Evolutionary conservation across 768 basidiomycete genomes (phyloP).

Genomic region (Boletus rubescentipes): DNA sequence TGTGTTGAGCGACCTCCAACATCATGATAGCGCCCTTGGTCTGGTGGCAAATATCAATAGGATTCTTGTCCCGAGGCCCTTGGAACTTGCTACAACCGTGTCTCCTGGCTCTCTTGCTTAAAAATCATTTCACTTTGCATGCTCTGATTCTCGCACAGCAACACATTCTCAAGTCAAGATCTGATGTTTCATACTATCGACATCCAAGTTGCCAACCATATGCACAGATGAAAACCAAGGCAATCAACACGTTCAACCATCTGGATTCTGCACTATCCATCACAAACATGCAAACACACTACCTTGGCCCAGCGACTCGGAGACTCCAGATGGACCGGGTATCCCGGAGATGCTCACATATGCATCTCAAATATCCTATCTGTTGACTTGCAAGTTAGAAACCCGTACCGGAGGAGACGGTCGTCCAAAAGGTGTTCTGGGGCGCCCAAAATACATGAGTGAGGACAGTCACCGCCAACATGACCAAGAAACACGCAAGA

Average conservation of each 20-base stretch:
- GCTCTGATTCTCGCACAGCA: neutral
- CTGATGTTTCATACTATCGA: neutral
- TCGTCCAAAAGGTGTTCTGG: conserved; percentile 26
- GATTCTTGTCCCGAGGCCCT: neutral
- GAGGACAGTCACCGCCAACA: conserved; percentile 14
- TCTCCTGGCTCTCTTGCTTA: neutral
- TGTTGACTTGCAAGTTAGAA: conserved; percentile 5
- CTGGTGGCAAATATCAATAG: neutral
- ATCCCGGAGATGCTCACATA: neutral
- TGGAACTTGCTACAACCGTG: neutral
- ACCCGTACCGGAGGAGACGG: conserved; percentile 22
- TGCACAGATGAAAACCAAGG: conserved; percentile 5
- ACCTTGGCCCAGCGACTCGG: conserved; percentile 1
- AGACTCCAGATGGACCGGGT: neutral
- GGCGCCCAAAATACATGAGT: conserved; percentile 19
- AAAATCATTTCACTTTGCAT: neutral
- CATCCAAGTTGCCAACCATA: neutral
- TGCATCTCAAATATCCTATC: conserved; percentile 2
- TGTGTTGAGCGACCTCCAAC: too few relatives aligned
- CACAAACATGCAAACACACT: neutral
- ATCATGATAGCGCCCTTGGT: neutral
- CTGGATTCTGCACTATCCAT: neutral
- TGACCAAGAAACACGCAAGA: conserved; percentile 16
- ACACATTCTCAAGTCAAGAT: neutral
- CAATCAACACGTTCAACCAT: neutral